Conservation (phyloP, 1,284 basidiomycete genomes). For the Rugosomyces carneus region DNA sequence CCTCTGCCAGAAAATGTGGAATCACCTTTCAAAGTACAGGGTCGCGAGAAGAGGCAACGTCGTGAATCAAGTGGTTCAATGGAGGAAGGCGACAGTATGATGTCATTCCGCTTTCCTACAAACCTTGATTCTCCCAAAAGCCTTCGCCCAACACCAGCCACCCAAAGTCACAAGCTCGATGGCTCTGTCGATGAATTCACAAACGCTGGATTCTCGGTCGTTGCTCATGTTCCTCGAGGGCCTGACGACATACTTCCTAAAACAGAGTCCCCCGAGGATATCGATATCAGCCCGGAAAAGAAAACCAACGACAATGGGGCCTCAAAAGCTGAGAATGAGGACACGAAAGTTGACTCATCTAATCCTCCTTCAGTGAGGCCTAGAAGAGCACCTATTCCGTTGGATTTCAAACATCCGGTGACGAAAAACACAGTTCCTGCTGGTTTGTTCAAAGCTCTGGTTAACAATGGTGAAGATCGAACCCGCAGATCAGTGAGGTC, state of each 20-base stretch:
- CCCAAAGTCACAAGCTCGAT: slow-evolving; percentile 29
- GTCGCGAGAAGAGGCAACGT: slow-evolving; percentile 71
- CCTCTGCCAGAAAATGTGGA: slow-evolving; percentile 18
- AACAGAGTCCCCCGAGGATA: neutral
- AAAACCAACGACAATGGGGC: slow-evolving; percentile 25
- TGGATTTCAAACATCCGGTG: slow-evolving; percentile 72
- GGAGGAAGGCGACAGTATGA: slow-evolving; percentile 54
- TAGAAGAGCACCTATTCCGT: slow-evolving; percentile 70
- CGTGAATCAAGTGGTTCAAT: slow-evolving; percentile 37
- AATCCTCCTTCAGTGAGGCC: slow-evolving; percentile 32
- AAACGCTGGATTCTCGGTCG: slow-evolving; percentile 48
- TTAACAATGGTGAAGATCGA: slow-evolving; percentile 53
- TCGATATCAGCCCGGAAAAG: slow-evolving; percentile 14
- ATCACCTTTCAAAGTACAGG: slow-evolving; percentile 40
- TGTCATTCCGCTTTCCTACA: slow-evolving; percentile 69
- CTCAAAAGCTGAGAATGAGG: slow-evolving; percentile 25
- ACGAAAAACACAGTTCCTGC: slow-evolving; percentile 75
- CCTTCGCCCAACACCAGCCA: slow-evolving; percentile 30
- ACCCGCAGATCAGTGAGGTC: slow-evolving; percentile 65
- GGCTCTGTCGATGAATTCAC: slow-evolving; percentile 59
- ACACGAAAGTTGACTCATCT: slow-evolving; percentile 19
- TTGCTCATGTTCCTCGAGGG: slow-evolving; percentile 28
- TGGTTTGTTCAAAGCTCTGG: slow-evolving; percentile 75
- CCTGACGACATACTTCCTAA: slow-evolving; percentile 5
- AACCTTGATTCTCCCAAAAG: slow-evolving; percentile 43